Percentiles rank a stretch among this genome's conserved stretches.
Evolutionary conservation across 148 eudicot genomes (phyloP).

Genomic region (Rhododendron vialii): DNA sequence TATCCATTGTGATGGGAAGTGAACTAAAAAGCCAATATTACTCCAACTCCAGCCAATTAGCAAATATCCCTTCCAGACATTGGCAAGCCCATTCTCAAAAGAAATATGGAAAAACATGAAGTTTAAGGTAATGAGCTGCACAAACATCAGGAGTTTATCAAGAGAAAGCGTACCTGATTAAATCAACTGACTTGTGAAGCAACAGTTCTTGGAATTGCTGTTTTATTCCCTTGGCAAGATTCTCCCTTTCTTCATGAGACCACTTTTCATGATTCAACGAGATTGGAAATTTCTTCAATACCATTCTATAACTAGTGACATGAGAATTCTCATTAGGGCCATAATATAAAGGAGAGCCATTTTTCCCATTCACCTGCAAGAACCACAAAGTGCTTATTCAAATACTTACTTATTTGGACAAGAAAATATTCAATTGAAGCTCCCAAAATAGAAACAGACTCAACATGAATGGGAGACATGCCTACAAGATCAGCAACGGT

Average conservation of each 20-base stretch:
- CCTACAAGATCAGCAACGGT: not conserved
- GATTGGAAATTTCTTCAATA: slow-evolving; percentile 44
- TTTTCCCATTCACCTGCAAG: slow-evolving; percentile 43
- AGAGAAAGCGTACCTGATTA: slow-evolving; percentile 32
- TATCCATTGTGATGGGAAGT: not conserved
- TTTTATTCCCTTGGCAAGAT: slow-evolving; percentile 67
- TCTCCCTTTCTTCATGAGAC: slow-evolving; percentile 53
- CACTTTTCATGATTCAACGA: slow-evolving; percentile 53
- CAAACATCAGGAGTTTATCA: not conserved
- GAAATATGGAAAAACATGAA: not conserved
- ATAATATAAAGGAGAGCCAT: slow-evolving; percentile 34
- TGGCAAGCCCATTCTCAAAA: not conserved
- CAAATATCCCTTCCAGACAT: not conserved
- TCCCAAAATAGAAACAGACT: not conserved
- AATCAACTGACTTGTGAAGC: slow-evolving; percentile 43
- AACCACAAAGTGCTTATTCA: slow-evolving; percentile 7
- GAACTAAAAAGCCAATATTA: slow-evolving; percentile 1
- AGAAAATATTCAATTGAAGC: not conserved
- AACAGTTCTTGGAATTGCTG: slow-evolving; percentile 66
- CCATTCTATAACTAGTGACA: slow-evolving; percentile 53
- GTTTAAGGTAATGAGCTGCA: not conserved
- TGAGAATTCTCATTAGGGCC: slow-evolving; percentile 82
- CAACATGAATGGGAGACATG: not conserved
- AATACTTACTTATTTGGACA: not conserved
- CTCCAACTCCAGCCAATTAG: not conserved